Evolutionary conservation across 352 stramenopile genomes (phyloP).

Genomic region (Phytophthora podocarpi): DNA sequence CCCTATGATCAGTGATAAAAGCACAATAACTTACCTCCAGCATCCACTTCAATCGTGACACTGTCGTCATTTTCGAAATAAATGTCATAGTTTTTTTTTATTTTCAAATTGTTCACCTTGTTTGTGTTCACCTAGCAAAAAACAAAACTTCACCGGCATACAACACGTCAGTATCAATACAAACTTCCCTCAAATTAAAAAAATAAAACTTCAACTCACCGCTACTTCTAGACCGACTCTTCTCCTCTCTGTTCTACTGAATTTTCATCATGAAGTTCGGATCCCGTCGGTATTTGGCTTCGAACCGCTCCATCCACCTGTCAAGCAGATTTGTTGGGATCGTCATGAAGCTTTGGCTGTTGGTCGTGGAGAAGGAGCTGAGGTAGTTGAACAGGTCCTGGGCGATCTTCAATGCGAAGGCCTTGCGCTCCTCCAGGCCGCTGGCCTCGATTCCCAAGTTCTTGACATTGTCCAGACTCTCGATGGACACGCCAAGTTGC

Average conservation of each 20-base stretch:
- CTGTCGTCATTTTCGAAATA: too few relatives aligned
- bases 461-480: conserved; percentile 75
- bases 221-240: background rate
- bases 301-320: conserved; percentile 91
- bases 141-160: too few relatives aligned
- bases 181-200: too few relatives aligned
- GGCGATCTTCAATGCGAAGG: conserved; percentile 92
- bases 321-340: conserved; percentile 93
- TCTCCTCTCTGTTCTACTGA: conserved; percentile 19
- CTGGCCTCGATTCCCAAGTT: conserved; percentile 77
- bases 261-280: conserved; percentile 94
- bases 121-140: too few relatives aligned
- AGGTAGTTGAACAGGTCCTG: conserved; percentile 94
- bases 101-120: too few relatives aligned
- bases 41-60: too few relatives aligned
- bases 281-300: conserved; percentile 86
- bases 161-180: too few relatives aligned
- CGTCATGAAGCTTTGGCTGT: conserved; percentile 79
- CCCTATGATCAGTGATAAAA: too few relatives aligned
- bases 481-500: conserved; percentile 74
- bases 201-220: too few relatives aligned
- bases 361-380: conserved; percentile 85
- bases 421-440: conserved; percentile 67
- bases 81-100: too few relatives aligned
- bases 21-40: too few relatives aligned